Base-by-base conservation (phyloP, 139 green algal genomes). In the Dunaliella primolecta region DNA sequence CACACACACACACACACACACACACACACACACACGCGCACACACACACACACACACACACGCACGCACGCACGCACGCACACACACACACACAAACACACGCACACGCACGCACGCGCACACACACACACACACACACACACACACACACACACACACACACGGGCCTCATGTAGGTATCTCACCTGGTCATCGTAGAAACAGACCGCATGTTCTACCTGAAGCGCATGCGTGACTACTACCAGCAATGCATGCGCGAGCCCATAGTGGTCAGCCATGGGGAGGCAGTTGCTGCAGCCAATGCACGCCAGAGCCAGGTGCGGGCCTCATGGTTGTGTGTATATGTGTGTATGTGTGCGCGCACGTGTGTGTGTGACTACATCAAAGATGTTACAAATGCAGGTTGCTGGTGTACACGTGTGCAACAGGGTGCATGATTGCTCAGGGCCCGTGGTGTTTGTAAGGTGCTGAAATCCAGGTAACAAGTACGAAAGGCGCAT, bases 151-250 rank as follows among this genome's bases (percentile, higher is more conserved):
- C n/a, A n/a, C n/a, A n/a, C n/a, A n/a, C 21, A 74, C 56, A 74
- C 56, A 74, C 56, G 21, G 11, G 25, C 32, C 15, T 25, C 72
- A 2, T 11, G 23, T 83, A 91, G 88, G 85, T 91, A 0, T 76
- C 88, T 2, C 88, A 91, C 80, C 33, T 91, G 34, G 83, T 91
- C 11, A 81, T 87, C 36, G 81, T 91, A 0, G 88, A 91, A 38
- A 91, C 85, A 1, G 88, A 91, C 81, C 84, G 78, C 36, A 91
- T 91, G 88, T 84, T 83, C 75, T 85, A 87, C 74, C 78, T 87
- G 55, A 82, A 83, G 0, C 38, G 74, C 0, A 81, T 89, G 34
- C 56, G 46, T 31, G 80, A 83, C 0, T 82, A 91, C 82, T 74
- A 89, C 85, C 30, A 91, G 3, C 77, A 89, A 55, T 81, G 86